phyloP scores from a whole-genome alignment of 2,329 filamentous ascomycete species.

The Colletotrichum truncatum region DNA sequence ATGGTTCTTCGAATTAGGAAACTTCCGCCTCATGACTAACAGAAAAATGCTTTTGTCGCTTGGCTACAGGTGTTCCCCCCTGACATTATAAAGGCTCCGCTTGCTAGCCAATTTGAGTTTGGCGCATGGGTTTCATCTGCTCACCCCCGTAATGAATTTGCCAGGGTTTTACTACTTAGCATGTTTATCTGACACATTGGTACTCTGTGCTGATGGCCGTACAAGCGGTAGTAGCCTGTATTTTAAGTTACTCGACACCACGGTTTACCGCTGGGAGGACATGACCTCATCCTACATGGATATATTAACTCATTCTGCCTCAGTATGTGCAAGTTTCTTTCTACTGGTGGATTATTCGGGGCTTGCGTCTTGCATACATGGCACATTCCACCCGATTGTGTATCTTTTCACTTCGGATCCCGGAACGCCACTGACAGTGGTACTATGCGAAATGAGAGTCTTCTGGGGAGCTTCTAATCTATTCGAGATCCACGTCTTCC shows the following conservation, averaged over 20 bases:
- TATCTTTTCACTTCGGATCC: neutral
- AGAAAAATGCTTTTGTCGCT: no score
- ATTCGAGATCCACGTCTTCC: slow-evolving; percentile 1
- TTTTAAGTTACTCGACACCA: neutral
- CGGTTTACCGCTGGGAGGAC: neutral
- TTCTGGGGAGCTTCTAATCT: slow-evolving; percentile 4
- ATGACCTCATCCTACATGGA: slow-evolving; percentile 1
- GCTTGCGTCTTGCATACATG: no score
- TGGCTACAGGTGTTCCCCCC: no score
- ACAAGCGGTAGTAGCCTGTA: no score
- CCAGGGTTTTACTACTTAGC: neutral
- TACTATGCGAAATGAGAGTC: neutral
- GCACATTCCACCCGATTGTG: no score
- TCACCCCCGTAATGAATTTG: slow-evolving; percentile 23
- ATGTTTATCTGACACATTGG: slow-evolving; percentile 18
- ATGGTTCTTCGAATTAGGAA: no score
- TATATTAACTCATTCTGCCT: neutral
- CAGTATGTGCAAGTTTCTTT: neutral
- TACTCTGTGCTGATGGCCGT: no score
- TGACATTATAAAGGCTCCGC: no score
- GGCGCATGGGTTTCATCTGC: no score
- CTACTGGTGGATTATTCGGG: slow-evolving; percentile 12
- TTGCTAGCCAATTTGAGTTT: no score
- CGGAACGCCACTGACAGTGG: neutral
- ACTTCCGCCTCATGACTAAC: no score